Conservation (phyloP, 768 basidiomycete genomes). For the Tephrocybe sp. region DNA sequence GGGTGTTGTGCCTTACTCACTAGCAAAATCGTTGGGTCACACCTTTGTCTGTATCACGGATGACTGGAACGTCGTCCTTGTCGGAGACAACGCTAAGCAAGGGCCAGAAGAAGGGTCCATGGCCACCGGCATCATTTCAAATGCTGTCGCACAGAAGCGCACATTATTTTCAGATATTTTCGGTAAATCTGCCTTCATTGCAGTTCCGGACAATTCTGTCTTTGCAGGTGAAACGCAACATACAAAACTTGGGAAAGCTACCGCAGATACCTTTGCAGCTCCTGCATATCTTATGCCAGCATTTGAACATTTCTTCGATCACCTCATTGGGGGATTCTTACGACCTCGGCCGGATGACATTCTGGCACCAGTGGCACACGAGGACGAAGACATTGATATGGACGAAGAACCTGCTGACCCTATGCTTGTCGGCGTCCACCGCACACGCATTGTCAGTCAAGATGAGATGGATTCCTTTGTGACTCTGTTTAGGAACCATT, state of each 20-base stretch:
- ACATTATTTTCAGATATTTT: constrained; percentile 92
- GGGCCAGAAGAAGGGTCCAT: constrained; percentile 42
- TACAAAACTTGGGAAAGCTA: constrained; percentile 2
- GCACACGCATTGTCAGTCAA: constrained; percentile 40
- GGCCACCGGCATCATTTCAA: constrained; percentile 35
- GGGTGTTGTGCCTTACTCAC: constrained; percentile 39
- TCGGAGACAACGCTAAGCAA: constrained; percentile 58
- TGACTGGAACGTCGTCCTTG: constrained; percentile 61
- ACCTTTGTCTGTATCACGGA: constrained; percentile 71
- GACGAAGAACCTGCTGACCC: constrained; percentile 27
- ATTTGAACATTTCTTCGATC: constrained; percentile 67
- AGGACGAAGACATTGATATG: constrained; percentile 48
- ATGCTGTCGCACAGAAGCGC: constrained; percentile 29
- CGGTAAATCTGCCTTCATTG: constrained; percentile 68
- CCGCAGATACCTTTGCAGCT: constrained; percentile 45
- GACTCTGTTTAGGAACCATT: constrained; percentile 59
- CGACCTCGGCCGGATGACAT: constrained; percentile 21
- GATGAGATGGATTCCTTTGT: constrained; percentile 61
- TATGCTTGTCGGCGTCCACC: constrained; percentile 13
- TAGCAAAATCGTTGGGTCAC: constrained; percentile 36
- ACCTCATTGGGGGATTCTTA: constrained; percentile 41
- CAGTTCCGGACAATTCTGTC: constrained; percentile 21
- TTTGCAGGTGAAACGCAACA: constrained; percentile 6
- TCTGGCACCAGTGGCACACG: constrained; percentile 13
- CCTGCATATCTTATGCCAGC: constrained; percentile 81